A percentile compares a stretch with the other conserved stretches of the same genome.
phyloP scores from a whole-genome alignment of 164 flowering plant genomes.

The Magnolia officinalis region DNA sequence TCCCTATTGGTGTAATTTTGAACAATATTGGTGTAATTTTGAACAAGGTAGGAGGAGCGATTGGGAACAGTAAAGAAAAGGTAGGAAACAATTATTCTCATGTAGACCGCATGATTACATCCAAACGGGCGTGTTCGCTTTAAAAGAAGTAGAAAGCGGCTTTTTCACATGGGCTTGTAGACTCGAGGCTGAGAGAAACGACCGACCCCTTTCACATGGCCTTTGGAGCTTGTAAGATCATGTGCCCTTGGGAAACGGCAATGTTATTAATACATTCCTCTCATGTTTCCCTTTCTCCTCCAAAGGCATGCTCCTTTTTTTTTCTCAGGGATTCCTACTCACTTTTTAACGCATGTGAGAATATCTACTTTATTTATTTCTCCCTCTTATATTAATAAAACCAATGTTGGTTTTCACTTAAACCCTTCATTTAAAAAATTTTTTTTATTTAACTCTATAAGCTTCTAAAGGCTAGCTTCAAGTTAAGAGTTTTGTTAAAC shows the following conservation, averaged over 20 bases:
- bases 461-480: not conserved
- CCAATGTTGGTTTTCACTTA: not conserved
- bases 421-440: not conserved
- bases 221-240: slow-evolving; percentile 14
- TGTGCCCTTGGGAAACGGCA: slow-evolving; percentile 29
- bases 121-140: slow-evolving; percentile 83
- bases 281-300: slow-evolving; percentile 7
- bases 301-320: not conserved
- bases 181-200: slow-evolving; percentile 20
- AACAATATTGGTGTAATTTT: too few species aligned
- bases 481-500: too few species aligned
- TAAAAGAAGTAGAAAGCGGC: slow-evolving; percentile 43
- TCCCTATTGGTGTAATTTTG: too few species aligned
- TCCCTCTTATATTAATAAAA: not conserved
- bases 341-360: not conserved
- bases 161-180: slow-evolving; percentile 59
- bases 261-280: slow-evolving; percentile 12
- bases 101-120: slow-evolving; percentile 73
- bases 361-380: not conserved
- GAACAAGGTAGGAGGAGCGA: too few species aligned
- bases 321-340: not conserved
- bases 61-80: not conserved
- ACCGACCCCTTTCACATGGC: slow-evolving; percentile 17
- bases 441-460: not conserved
- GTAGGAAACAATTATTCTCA: slow-evolving; percentile 34